Base-by-base conservation (phyloP, 805 yeast species). In the Myxozyma neotropica region DNA sequence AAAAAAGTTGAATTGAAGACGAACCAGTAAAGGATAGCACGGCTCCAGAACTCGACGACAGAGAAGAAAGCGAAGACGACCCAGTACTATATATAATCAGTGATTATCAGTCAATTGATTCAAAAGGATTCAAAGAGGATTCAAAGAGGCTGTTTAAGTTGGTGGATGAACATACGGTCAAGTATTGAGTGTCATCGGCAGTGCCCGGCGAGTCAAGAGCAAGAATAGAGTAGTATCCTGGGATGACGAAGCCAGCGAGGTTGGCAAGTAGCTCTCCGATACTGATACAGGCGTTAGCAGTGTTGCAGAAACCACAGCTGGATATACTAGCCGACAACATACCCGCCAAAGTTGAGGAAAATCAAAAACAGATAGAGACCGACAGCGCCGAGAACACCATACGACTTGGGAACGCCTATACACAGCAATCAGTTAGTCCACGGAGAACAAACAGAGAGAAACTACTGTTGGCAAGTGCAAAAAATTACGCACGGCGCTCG, bases 1-100 rank as follows among this genome's bases (percentile, higher is more conserved):
- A 35, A 19, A 17, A n/a, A 3, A 35, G 15, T 10, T 4, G 38
- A 33, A 24, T 10, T 23, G 13, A 24, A 17, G 13, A 29, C 21
- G 42, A 23, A 59, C 96, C 97, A 89, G 82, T 91, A 91, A 60
- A 93, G 80, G 69, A 94, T 87, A 38, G 97, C 87, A 71, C 85
- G 83, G 55, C 96, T 86, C 98, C 97, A 94, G 82, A 90, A 94
- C 79, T 94, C 99, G 70, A 90, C 73, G 54, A 94, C 92, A 74
- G 86, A 89, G 78, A 94, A 83, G 69, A 86, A 85, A 15, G 97
- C 96, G 73, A 89, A 94, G n/a, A 94, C 96, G 59, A 94, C 97
- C 99, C 99, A 94, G 80, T 94, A 94, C 63, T 63, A 46, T n/a
- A 19, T 5, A 15, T 17, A 35, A 15, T 26, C 24, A 47, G 23